These are phyloP conservation scores for Emmonsiellopsis sp. DNA, from an alignment of 2,329 filamentous ascomycete genomes.

Conservation along the genomic window DNA sequence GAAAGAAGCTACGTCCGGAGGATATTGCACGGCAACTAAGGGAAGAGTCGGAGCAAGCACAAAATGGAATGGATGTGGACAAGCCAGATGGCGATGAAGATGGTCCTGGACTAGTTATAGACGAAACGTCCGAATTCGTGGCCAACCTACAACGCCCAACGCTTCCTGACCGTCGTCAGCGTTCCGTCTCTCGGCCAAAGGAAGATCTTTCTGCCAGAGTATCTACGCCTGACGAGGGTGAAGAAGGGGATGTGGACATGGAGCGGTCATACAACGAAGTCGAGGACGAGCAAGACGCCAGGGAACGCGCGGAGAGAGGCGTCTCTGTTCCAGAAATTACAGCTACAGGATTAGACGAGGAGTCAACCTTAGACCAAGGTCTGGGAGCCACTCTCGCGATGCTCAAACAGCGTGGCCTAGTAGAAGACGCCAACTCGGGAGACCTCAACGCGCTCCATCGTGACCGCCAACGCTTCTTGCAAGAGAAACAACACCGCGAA, in stretches of 20 bases:
- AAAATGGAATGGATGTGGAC: constrained; percentile 49
- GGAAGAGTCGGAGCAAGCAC: constrained; percentile 45
- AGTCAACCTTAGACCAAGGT: constrained; percentile 68
- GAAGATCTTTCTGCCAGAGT: constrained; percentile 14
- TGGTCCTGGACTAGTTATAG: constrained; percentile 69
- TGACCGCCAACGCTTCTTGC: constrained; percentile 67
- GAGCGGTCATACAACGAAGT: constrained; percentile 42
- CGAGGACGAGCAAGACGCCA: constrained; percentile 39
- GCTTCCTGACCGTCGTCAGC: constrained; percentile 43
- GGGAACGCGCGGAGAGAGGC: constrained; percentile 43
- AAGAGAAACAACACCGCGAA: constrained; percentile 68
- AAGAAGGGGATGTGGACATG: constrained; percentile 47
- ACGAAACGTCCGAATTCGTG: constrained; percentile 92
- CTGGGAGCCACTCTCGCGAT: constrained; percentile 75
- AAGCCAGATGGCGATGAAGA: constrained; percentile 42
- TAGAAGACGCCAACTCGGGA: constrained; percentile 54
- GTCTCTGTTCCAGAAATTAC: constrained; percentile 44
- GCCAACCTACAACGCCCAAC: constrained; percentile 67
- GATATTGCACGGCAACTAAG: constrained; percentile 74
- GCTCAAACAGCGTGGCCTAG: constrained; percentile 73
- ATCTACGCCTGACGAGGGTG: constrained; percentile 29
- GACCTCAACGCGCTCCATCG: constrained; percentile 59
- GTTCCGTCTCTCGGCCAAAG: constrained; percentile 26
- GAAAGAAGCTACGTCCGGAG: constrained; percentile 76
- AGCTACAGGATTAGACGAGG: constrained; percentile 70